Conservation (phyloP, 225 moss, liverwort and hornwort genomes). For the Marchantia polymorpha region DNA sequence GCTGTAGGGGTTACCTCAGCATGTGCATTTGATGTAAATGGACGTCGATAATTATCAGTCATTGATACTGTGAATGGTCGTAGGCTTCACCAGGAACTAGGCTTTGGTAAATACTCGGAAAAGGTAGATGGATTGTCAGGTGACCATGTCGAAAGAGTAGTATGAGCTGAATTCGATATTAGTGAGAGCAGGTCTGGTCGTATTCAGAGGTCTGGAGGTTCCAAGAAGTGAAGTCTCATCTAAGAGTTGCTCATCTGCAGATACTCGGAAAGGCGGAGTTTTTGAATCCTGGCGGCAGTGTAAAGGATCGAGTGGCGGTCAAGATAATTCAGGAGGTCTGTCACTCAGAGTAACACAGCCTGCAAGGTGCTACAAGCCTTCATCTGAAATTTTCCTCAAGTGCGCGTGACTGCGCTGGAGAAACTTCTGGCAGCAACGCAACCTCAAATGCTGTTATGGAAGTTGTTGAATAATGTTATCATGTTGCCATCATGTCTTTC, state of each 20-base stretch:
- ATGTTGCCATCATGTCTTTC: not conserved
- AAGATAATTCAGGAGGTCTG: conserved; percentile 88
- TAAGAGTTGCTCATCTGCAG: conserved; percentile 32
- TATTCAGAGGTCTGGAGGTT: not conserved
- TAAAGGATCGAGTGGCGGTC: conserved; percentile 93
- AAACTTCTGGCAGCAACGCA: not conserved
- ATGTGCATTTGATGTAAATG: no score
- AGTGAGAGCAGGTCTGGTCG: not conserved
- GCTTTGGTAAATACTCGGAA: no score
- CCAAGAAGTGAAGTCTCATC: not conserved
- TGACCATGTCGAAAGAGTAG: no score
- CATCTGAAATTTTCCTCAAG: conserved; percentile 14
- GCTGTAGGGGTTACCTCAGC: no score
- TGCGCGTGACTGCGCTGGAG: not conserved
- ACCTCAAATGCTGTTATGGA: no score
- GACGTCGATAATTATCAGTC: no score
- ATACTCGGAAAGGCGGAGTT: conserved; percentile 94
- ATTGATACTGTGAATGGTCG: no score
- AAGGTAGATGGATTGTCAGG: no score
- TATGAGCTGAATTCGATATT: no score
- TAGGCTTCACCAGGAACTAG: no score
- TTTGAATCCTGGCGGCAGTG: conserved; percentile 97
- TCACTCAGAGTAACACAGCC: conserved; percentile 37
- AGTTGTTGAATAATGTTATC: not conserved
- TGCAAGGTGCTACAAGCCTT: conserved; percentile 36